These are phyloP conservation scores for Malassezia equina DNA, from an alignment of 1,284 basidiomycete genomes.

Conservation along the genomic window DNA sequence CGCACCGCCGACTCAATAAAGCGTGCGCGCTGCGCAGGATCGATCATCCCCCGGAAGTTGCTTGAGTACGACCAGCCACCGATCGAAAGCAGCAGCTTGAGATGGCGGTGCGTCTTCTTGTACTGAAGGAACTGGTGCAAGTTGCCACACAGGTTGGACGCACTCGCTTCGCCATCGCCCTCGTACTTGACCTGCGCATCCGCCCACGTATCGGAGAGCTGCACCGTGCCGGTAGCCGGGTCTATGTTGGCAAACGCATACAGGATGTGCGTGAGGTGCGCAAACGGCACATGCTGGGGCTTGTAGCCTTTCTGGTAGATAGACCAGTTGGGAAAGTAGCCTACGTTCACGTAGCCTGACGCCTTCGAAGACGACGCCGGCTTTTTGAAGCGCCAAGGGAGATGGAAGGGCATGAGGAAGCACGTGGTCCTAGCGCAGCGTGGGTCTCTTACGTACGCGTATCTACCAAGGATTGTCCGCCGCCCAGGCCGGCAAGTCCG, in stretches of 20 bases:
- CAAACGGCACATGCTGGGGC: constrained; percentile 59
- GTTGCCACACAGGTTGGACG: constrained; percentile 76
- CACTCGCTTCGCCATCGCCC: constrained; percentile 54
- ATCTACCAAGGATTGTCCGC: constrained; percentile 13
- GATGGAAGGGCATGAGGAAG: constrained; percentile 7
- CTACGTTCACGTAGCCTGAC: neutral
- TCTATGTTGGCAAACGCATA: constrained; percentile 78
- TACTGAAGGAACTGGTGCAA: constrained; percentile 75
- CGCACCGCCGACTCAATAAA: constrained; percentile 66
- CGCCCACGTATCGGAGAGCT: constrained; percentile 68
- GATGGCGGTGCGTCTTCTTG: constrained; percentile 60
- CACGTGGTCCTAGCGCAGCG: neutral
- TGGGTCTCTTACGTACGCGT: neutral
- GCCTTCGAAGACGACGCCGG: neutral
- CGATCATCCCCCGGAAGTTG: constrained; percentile 42
- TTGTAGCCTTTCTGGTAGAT: constrained; percentile 80
- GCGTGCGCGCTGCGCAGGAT: constrained; percentile 51
- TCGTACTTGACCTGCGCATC: constrained; percentile 58
- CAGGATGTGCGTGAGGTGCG: constrained; percentile 65
- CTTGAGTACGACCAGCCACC: constrained; percentile 49
- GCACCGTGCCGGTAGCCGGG: constrained; percentile 54
- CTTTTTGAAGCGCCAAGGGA: neutral
- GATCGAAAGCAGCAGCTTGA: constrained; percentile 49
- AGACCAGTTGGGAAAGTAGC: constrained; percentile 58
- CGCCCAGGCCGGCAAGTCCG: constrained; percentile 2